phyloP scores from a whole-genome alignment of 2,329 filamentous ascomycete genomes.

The Fusarium bactridioides region DNA sequence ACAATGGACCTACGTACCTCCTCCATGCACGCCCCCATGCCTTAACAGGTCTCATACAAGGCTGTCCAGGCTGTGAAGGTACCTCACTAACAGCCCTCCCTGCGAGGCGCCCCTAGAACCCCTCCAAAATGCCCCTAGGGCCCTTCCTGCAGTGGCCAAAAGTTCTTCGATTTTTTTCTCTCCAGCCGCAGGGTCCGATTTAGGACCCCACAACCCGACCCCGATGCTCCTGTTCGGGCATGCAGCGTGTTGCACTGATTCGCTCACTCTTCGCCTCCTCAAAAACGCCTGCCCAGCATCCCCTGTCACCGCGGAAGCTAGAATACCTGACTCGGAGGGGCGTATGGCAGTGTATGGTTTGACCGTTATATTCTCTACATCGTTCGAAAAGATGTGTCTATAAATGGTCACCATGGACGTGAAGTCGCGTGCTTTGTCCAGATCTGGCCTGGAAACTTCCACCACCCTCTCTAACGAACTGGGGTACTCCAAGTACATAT shows the following conservation, averaged over 20 bases:
- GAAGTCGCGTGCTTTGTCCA: not conserved
- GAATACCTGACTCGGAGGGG: slow-evolving; percentile 2
- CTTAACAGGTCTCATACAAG: slow-evolving; percentile 23
- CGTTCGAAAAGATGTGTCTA: not conserved
- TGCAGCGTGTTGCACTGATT: slow-evolving; percentile 23
- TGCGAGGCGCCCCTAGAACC: slow-evolving; percentile 10
- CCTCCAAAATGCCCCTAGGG: slow-evolving; percentile 14
- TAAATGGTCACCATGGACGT: not conserved
- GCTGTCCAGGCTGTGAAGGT: slow-evolving; percentile 39
- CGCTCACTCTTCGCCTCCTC: slow-evolving; percentile 23
- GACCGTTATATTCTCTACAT: not conserved
- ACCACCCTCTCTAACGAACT: not conserved
- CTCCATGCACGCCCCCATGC: not conserved
- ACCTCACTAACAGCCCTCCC: slow-evolving; percentile 34
- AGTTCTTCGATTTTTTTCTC: slow-evolving; percentile 37
- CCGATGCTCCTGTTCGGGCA: not conserved
- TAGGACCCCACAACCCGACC: slow-evolving; percentile 18
- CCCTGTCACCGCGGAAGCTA: not conserved
- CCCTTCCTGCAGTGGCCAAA: slow-evolving; percentile 23
- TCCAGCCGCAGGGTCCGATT: slow-evolving; percentile 41
- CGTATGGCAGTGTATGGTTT: not conserved
- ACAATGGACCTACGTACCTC: not conserved
- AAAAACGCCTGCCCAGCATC: not conserved
- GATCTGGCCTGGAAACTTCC: not conserved
- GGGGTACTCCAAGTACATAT: not conserved